Conservation (phyloP, 2,329 filamentous ascomycete species). For the Ilyonectria destructans region DNA sequence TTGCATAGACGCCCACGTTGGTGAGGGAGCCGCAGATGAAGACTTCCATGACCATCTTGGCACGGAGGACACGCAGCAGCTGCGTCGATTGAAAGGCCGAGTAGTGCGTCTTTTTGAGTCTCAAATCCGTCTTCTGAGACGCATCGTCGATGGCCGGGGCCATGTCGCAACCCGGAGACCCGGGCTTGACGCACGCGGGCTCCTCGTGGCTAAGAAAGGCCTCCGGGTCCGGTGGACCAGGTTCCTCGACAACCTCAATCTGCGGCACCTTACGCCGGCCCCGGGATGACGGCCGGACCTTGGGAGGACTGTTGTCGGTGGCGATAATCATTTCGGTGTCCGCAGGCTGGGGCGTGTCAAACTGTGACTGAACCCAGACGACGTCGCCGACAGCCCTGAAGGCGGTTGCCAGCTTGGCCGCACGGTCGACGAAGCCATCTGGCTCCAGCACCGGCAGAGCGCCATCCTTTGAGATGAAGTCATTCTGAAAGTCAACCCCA, state of each 20-base stretch:
- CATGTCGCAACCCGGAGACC: constrained; percentile 64
- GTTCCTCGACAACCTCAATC: constrained; percentile 27
- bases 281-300: constrained; percentile 32
- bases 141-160: constrained; percentile 59
- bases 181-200: constrained; percentile 62
- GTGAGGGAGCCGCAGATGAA: constrained; percentile 90
- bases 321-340: constrained; percentile 69
- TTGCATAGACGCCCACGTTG: constrained; percentile 92
- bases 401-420: constrained; percentile 76
- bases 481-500: constrained; percentile 90
- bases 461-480: constrained; percentile 82
- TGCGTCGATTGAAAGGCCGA: constrained; percentile 87
- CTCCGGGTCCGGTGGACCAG: constrained; percentile 55
- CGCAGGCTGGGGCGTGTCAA: constrained; percentile 73
- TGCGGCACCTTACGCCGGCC: constrained; percentile 34
- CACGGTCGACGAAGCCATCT: constrained; percentile 76
- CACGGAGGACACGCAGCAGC: constrained; percentile 83
- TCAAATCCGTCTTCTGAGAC: constrained; percentile 66
- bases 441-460: constrained; percentile 77
- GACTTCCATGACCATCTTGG: constrained; percentile 89
- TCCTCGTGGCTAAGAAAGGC: constrained; percentile 63
- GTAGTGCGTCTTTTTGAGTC: constrained; percentile 83
- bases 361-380: constrained; percentile 89
- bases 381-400: constrained; percentile 83
- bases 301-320: constrained; percentile 53